Evolutionary conservation across 1,139 yeast species (phyloP), one percentile per base, ranked within the genome.

Genomic region (Scheffersomyces quercinus): DNA sequence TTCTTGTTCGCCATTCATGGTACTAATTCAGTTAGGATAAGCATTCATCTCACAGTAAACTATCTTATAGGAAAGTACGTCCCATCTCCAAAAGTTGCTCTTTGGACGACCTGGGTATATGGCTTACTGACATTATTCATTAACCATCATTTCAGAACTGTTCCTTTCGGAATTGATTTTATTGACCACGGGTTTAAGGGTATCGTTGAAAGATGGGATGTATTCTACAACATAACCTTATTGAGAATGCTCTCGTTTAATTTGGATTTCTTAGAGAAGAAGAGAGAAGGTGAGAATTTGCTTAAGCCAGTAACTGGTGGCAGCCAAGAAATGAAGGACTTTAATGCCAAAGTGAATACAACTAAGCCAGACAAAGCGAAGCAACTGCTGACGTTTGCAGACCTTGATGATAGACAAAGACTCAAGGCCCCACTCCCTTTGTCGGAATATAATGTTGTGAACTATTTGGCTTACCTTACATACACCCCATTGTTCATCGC

Each of bases 401-500:
- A 55, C 43, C 59, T 70, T 48, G 77, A 79, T 38, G 97, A 90
- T 55, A 73, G 85, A 46, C 82, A 81, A 44, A 73, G 99, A 50
- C 70, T 89, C 40, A 73, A 70, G 12, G 85, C 85, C 1, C 86
- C 90, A 3, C 72, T 87, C 37, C 82, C 83, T 3, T 35, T 75
- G 2, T 51, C 65, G 1, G 89, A 84, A 40, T 95, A 90, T 64
- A 75, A 70, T 35, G 54, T 81, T 29, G 42, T 65, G 43, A 86
- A 88, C 60, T 89, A 86, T 59, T 49, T 90, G 37, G 84, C 96
- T 0, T 95, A 89, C 60, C 64, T 87, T 37, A 70, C 86, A 3
- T 95, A 95, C 58, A 80, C 97, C 0, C 99, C 99, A 4, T 70
- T 95, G 41, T 88, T 88, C 65, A 82, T 95, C 54, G 97, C 96